Evolutionary conservation across 495 filamentous ascomycete species (phyloP).

Genomic region (Oidiodendron maius): DNA sequence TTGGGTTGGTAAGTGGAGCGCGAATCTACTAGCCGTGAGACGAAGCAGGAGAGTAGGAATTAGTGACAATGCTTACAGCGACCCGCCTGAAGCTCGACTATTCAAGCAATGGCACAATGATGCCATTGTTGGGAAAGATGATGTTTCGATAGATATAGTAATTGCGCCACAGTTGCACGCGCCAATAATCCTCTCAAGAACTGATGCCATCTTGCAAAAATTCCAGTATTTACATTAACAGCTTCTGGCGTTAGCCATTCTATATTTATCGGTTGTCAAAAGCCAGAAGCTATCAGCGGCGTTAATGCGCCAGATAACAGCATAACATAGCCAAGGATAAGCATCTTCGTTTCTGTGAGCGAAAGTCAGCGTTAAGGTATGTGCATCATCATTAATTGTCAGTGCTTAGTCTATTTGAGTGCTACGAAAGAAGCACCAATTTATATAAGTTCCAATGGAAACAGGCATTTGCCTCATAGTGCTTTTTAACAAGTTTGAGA

Average conservation of each 20-base stretch:
- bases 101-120: neutral
- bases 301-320: too few relatives aligned
- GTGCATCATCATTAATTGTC: too few relatives aligned
- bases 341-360: too few relatives aligned
- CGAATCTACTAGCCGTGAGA: neutral
- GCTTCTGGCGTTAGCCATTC: neutral
- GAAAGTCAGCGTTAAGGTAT: too few relatives aligned
- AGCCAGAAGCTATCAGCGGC: too few relatives aligned
- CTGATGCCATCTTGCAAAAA: neutral
- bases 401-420: too few relatives aligned
- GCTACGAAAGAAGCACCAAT: too few relatives aligned
- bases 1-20: neutral
- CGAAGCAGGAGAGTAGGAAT: neutral
- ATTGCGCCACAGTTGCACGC: neutral
- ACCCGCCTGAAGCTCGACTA: neutral
- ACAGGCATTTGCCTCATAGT: too few relatives aligned
- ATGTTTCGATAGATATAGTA: neutral
- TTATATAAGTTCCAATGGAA: too few relatives aligned
- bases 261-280: neutral
- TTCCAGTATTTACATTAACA: too few relatives aligned
- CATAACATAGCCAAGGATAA: too few relatives aligned
- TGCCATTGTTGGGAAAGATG: neutral
- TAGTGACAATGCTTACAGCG: neutral
- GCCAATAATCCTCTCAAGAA: neutral
- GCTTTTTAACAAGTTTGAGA: too few relatives aligned